These are phyloP conservation scores for Penicillium polonicum DNA, from an alignment of 2,329 filamentous ascomycete genomes.

Conservation along the genomic window DNA sequence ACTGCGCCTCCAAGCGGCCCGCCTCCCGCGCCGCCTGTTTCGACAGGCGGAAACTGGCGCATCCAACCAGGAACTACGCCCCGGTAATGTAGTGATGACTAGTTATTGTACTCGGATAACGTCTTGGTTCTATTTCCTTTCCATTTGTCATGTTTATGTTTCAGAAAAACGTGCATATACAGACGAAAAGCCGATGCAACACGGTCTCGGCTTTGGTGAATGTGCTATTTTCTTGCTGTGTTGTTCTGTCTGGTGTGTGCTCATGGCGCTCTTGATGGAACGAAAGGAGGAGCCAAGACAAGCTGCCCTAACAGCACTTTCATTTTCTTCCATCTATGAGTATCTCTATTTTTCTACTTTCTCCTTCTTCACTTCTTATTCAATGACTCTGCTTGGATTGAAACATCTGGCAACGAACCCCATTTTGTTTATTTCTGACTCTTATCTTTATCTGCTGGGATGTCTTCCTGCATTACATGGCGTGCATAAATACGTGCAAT, in stretches of 20 bases:
- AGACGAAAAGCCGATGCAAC: background rate
- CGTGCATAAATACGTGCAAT: constrained; percentile 22
- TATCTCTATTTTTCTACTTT: background rate
- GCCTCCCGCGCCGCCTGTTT: constrained; percentile 57
- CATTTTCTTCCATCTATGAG: background rate
- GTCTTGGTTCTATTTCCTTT: background rate
- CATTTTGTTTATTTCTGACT: constrained; percentile 7
- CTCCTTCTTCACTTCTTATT: background rate
- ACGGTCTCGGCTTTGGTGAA: background rate
- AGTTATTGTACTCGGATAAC: background rate
- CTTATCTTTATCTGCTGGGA: constrained; percentile 12
- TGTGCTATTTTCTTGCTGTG: background rate
- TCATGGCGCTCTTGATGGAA: background rate
- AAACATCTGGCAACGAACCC: constrained; percentile 13
- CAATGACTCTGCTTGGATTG: constrained; percentile 7
- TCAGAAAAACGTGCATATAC: background rate
- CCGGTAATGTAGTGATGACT: background rate
- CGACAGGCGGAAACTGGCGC: constrained; percentile 29
- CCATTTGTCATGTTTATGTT: background rate
- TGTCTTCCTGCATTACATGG: constrained; percentile 25
- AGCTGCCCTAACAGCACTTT: background rate
- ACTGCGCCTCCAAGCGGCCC: constrained; percentile 59
- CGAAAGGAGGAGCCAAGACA: background rate
- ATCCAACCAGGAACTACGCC: constrained; percentile 19
- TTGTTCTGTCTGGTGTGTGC: background rate